Base-by-base conservation (phyloP, 2,329 filamentous ascomycete species). In the Ophiobolus disseminans region DNA sequence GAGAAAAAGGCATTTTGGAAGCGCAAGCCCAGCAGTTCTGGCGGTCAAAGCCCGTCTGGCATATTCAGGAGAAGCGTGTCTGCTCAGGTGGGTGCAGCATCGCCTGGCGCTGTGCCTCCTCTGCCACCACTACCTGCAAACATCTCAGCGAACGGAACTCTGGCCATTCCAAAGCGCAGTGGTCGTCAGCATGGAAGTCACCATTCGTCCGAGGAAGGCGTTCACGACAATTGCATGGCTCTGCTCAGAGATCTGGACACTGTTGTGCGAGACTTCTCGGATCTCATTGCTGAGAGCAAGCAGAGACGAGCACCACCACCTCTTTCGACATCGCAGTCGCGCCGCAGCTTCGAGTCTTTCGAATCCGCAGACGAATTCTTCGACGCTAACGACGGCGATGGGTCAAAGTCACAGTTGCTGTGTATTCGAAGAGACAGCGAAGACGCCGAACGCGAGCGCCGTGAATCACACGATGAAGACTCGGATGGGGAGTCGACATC, bases 1-100 rank as follows among this genome's bases (percentile, higher is more conserved):
- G 86, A 91, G 44, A 90, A 81, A 69, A 83, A 85, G 50, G 80
- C 90, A 0, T 97, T 99, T 67, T 99, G 94, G 94, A 96, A 91
- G 72, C 86, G 93, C 38, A 97, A 96, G 74, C 79, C 87, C 1
- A 92, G 86, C 62, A 75, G 70, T 32, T 76, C 75, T 17, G 75
- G 70, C 17, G 73, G 69, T 21, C 64, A 63, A 39, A 76, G 69
- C 57, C 74, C 73, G 16, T 70, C 75, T 55, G 77, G 61, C 45
- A 60, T 76, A 31, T 77, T 78, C 58, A 75, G 73, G 44, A 74
- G 78, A 66, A 80, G 75, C 55, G 73, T 80, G n/a, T 81, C 81
- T 21, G 76, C 79, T 10, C 82, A 85, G 62, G 68, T 82, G 16
- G 75, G 76, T 3, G 77, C 80, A 5, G 78, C 80, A 11, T 70